Conservation (phyloP, 352 stramenopile genomes). For the Phytophthora citricola region DNA sequence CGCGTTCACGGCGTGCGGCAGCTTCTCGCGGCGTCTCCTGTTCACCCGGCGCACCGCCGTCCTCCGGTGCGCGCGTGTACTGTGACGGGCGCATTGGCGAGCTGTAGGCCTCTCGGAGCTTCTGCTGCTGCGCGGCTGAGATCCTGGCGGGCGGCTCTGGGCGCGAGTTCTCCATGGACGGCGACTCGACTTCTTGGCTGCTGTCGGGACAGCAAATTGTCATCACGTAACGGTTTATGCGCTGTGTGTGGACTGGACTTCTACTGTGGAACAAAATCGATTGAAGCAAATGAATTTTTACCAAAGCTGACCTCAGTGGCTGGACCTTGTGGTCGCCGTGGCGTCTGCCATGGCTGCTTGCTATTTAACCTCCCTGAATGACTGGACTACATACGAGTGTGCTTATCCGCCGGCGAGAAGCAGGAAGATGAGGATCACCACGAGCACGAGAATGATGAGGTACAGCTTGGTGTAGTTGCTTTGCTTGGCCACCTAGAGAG, state of each 20-base stretch:
- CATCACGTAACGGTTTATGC: constrained; percentile 33
- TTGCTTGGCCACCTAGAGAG: constrained; percentile 87
- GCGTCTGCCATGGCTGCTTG: not conserved
- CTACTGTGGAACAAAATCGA: no score
- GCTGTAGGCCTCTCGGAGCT: constrained; percentile 36
- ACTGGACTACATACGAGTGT: constrained; percentile 18
- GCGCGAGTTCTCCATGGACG: constrained; percentile 28
- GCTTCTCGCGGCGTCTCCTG: constrained; percentile 26
- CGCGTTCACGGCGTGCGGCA: constrained; percentile 25
- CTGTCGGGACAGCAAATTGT: constrained; percentile 31
- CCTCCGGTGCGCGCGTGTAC: constrained; percentile 29
- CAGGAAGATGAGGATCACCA: constrained; percentile 90
- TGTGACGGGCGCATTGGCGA: constrained; percentile 51
- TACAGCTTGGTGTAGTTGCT: constrained; percentile 96
- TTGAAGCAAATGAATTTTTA: no score
- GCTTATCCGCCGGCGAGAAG: constrained; percentile 73
- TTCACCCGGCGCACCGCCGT: not conserved
- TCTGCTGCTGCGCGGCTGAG: constrained; percentile 35
- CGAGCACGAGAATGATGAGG: constrained; percentile 88
- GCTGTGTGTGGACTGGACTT: constrained; percentile 4
- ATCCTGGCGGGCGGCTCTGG: constrained; percentile 6
- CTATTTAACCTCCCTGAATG: constrained; percentile 10
- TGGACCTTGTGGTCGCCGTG: not conserved
- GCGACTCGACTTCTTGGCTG: constrained; percentile 11
- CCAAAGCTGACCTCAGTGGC: constrained; percentile 12